Conservation (phyloP, 208 protist genomes). For the Trypanosomatidae sp. region DNA sequence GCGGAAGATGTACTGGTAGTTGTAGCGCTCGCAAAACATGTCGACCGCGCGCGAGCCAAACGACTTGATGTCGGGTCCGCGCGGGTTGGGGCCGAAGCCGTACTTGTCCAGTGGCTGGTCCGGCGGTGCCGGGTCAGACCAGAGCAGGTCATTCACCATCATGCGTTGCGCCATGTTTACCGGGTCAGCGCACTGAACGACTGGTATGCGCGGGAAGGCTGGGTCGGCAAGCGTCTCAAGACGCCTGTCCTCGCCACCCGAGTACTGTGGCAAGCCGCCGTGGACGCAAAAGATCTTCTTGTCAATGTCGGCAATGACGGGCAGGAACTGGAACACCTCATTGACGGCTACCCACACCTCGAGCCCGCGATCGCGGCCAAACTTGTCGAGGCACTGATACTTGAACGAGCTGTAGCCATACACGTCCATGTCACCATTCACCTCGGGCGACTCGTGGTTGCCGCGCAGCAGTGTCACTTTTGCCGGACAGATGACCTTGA, state of each 20-base stretch:
- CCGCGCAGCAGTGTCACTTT: slow-evolving; percentile 89
- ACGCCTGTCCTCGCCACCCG: slow-evolving; percentile 73
- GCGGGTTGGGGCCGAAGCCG: slow-evolving; percentile 83
- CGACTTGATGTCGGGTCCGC: slow-evolving; percentile 80
- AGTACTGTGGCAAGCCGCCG: slow-evolving; percentile 89
- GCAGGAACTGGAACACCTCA: slow-evolving; percentile 87
- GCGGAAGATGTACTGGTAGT: slow-evolving; percentile 90
- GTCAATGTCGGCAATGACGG: slow-evolving; percentile 88
- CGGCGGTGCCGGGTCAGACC: slow-evolving; percentile 77
- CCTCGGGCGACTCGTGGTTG: slow-evolving; percentile 88
- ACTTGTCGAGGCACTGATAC: slow-evolving; percentile 85
- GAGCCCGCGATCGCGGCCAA: slow-evolving; percentile 69
- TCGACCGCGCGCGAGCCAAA: slow-evolving; percentile 84
- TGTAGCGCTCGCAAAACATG: slow-evolving; percentile 87
- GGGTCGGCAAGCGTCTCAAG: slow-evolving; percentile 77
- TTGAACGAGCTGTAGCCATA: slow-evolving; percentile 90
- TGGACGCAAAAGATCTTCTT: slow-evolving; percentile 93
- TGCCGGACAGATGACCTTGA: slow-evolving; percentile 79
- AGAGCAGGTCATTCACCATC: slow-evolving; percentile 87
- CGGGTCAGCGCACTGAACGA: slow-evolving; percentile 76
- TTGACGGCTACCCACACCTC: slow-evolving; percentile 87
- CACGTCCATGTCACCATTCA: slow-evolving; percentile 88
- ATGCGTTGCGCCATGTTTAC: slow-evolving; percentile 73
- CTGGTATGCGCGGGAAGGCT: slow-evolving; percentile 74
- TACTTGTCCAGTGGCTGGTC: slow-evolving; percentile 79